Evolutionary conservation across 192 early-diverging fungal genomes (phyloP), one percentile per base, ranked within the genome.

Genomic region (Gaertneriomyces semiglobifer): DNA sequence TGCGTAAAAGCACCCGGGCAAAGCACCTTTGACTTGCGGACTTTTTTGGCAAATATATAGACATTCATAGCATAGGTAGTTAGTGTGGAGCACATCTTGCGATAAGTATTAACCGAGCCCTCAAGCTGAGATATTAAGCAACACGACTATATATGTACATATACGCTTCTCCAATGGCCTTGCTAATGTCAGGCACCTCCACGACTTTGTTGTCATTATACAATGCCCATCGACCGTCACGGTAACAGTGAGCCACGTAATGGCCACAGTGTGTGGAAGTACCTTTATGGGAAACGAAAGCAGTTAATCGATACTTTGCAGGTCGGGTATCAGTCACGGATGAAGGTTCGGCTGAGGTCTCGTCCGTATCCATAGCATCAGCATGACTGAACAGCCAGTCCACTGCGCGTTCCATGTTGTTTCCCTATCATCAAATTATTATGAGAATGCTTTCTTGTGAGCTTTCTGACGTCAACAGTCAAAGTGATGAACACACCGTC

Each of bases 131-230:
- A 33, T 33, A 33, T 33, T 33, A 33, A 33, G 25, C 25, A 3
- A 63, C 43, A 10, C 71, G 58, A 7, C 53, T 3, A 55, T 74
- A 82, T 39, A 79, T 53, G 54, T 79, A 82, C 48, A 82, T 77
- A 55, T 82, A 82, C 12, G 73, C 80, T 47, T 79, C 77, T 9
- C 60, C 64, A 33, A 77, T 46, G 8, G 74, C 75, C 53, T 69
- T 65, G 25, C 77, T 70, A 3, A 72, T 52, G 48, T 81, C 74
- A 7, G 85, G 76, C 46, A 89, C 85, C 41, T 72, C 77, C 6
- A 89, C 97, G 7, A 97, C 97, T 77, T 92, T 95, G 66, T 94
- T 85, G 77, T 99, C 97, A 77, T 99, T 99, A 78, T 89, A 96
- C 61, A 99, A 75, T 58, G 89, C 84, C 97, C 97, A 99, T 44